phyloP scores from a whole-genome alignment of 768 basidiomycete genomes.

The Suillus alpinus region DNA sequence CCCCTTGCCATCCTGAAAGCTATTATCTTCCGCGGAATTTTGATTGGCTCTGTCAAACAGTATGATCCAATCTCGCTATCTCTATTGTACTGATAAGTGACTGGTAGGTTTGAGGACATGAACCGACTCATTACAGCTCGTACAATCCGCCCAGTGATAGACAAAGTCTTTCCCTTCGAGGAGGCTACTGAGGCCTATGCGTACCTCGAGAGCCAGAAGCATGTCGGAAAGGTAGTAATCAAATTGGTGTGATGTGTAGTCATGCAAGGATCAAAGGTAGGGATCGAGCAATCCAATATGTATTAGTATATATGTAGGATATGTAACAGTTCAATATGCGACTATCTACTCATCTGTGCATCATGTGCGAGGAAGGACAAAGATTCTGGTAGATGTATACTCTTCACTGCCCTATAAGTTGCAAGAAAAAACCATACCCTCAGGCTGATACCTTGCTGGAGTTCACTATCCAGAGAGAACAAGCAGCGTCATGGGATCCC shows the following conservation, averaged over 20 bases:
- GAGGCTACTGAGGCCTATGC: conserved; percentile 51
- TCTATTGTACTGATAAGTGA: not conserved
- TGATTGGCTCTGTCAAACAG: conserved; percentile 59
- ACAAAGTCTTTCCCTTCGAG: conserved; percentile 58
- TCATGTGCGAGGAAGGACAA: not conserved
- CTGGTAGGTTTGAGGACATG: conserved; percentile 50
- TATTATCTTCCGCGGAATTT: conserved; percentile 47
- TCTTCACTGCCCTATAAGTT: not conserved
- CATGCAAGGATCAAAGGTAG: not conserved
- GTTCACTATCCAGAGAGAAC: not conserved
- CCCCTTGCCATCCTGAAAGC: conserved; percentile 37
- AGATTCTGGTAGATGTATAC: not conserved
- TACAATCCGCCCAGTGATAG: conserved; percentile 48
- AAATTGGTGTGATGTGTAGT: conserved; percentile 29
- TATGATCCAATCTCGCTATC: conserved; percentile 25
- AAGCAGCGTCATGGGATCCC: no score
- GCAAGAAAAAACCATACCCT: not conserved
- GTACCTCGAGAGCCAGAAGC: conserved; percentile 51
- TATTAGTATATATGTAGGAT: not conserved
- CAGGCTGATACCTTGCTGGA: not conserved
- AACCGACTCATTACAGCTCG: conserved; percentile 44
- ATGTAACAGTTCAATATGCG: not conserved
- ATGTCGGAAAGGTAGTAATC: conserved; percentile 65
- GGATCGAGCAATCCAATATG: no score
- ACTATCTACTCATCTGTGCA: not conserved